Percentiles rank a stretch among this genome's conserved stretches.
These are phyloP conservation scores for Penicillium coffeae DNA, from an alignment of 495 filamentous ascomycete genomes.

Conservation along the genomic window DNA sequence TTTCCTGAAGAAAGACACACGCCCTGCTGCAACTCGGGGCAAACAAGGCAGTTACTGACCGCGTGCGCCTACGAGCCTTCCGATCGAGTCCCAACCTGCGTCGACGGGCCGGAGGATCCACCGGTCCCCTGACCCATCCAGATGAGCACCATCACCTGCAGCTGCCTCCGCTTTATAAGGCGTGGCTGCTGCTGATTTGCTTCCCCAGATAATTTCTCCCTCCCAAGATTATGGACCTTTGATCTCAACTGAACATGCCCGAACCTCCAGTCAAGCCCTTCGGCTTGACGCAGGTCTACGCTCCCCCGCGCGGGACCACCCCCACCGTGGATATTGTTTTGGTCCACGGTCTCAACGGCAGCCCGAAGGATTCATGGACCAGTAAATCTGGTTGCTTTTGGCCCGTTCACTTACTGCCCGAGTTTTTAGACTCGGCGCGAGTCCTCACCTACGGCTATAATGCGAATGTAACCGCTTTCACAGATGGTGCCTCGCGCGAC, in stretches of 20 bases:
- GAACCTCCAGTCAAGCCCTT: constrained; percentile 53
- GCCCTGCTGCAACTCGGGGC: too few species aligned
- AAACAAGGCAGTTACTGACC: too few species aligned
- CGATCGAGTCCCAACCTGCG: too few species aligned
- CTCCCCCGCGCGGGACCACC: constrained; percentile 36
- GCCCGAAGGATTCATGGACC: constrained; percentile 73
- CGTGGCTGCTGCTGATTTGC: neutral
- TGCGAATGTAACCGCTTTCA: constrained; percentile 66
- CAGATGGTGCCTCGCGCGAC: constrained; percentile 61
- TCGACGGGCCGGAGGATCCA: neutral
- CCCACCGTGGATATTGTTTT: constrained; percentile 57
- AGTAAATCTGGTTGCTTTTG: constrained; percentile 65
- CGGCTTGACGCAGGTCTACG: constrained; percentile 67
- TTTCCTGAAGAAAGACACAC: too few species aligned
- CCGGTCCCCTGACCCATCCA: constrained; percentile 19
- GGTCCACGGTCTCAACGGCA: constrained; percentile 81
- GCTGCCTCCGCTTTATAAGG: constrained; percentile 1
- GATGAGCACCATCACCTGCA: constrained; percentile 18
- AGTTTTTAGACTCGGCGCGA: constrained; percentile 58
- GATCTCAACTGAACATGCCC: constrained; percentile 18
- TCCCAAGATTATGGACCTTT: neutral
- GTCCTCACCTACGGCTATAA: constrained; percentile 85
- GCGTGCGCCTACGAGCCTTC: too few species aligned
- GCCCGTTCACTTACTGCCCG: constrained; percentile 71
- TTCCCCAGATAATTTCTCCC: neutral